A percentile compares a stretch with the other conserved stretches of the same genome.
phyloP scores from a whole-genome alignment of 208 protist species.

The Angomonas ambiguus region DNA sequence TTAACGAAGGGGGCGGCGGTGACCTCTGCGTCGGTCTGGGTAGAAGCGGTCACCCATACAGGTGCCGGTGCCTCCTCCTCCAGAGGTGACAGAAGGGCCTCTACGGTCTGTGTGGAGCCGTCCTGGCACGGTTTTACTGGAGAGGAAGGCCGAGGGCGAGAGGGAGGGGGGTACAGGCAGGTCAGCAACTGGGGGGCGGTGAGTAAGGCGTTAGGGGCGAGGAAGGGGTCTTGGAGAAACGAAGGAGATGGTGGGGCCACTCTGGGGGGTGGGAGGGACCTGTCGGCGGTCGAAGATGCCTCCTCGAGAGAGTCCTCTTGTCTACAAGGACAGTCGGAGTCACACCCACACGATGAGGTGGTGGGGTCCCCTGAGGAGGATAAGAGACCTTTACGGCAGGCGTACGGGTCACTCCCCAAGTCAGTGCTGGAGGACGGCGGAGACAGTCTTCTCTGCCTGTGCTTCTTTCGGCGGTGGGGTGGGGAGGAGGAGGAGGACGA shows the following conservation, averaged over 20 bases:
- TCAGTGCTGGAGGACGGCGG: no score
- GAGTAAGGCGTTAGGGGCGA: neutral
- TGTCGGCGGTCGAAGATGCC: neutral
- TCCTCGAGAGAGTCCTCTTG: neutral
- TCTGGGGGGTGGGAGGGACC: neutral
- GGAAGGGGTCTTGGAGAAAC: neutral
- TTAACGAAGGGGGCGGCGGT: no score
- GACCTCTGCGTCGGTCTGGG: neutral
- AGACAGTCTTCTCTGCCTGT: no score
- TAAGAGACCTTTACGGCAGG: no score
- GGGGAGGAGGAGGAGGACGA: neutral
- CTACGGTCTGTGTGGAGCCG: neutral
- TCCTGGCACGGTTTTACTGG: neutral
- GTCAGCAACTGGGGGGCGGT: neutral
- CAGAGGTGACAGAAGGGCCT: no score
- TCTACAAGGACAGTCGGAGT: constrained; percentile 19
- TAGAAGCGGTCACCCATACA: no score
- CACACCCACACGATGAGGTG: constrained; percentile 17
- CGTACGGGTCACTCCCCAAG: no score
- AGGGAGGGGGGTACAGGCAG: neutral
- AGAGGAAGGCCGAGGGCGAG: no score
- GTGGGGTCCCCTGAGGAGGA: neutral
- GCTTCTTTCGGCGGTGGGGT: neutral
- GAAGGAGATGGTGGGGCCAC: neutral
- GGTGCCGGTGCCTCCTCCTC: no score